Conservation (phyloP, 2,329 filamentous ascomycete species). For the Metarhizium sp. region DNA sequence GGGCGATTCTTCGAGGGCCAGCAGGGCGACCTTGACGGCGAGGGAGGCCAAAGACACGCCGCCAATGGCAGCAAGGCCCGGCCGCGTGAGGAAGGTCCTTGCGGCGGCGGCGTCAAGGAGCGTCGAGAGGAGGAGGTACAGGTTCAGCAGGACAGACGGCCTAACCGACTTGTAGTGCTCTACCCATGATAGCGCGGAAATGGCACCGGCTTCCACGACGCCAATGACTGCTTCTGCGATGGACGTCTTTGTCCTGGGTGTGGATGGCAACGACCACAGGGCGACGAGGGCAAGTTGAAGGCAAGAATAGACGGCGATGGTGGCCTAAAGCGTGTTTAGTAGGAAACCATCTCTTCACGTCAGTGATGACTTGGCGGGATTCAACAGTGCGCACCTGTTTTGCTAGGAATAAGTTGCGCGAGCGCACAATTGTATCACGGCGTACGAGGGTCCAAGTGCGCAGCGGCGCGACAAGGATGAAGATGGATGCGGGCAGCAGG, state of each 20-base stretch:
- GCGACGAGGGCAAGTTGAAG: conserved; percentile 16
- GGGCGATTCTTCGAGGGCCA: conserved; percentile 4
- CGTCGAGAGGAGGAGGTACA: conserved; percentile 21
- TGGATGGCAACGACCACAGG: conserved; percentile 16
- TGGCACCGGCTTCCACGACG: conserved; percentile 16
- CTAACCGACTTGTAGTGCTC: conserved; percentile 23
- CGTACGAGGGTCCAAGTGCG: conserved; percentile 10
- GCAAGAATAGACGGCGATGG: conserved; percentile 5
- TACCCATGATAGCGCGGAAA: conserved; percentile 20
- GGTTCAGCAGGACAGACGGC: conserved; percentile 22
- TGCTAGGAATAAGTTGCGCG: conserved; percentile 10
- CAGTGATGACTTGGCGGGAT: accelerated
- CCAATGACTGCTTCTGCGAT: conserved; percentile 18
- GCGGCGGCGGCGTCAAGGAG: conserved; percentile 23
- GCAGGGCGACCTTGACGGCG: background rate
- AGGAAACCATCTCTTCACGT: no score
- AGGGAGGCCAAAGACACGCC: conserved; percentile 17
- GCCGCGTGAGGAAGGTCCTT: conserved; percentile 24
- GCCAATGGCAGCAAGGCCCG: conserved; percentile 13
- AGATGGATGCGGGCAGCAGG: conserved; percentile 15
- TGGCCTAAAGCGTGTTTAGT: conserved; percentile 3
- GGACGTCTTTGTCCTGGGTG: conserved; percentile 16
- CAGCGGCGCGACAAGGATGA: conserved; percentile 14
- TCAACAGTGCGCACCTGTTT: conserved; percentile 12
- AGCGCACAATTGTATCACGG: background rate